A percentile compares a stretch with the other conserved stretches of the same genome.
Evolutionary conservation across 257 asterid species (phyloP).

Genomic region (Linaria vulgaris): DNA sequence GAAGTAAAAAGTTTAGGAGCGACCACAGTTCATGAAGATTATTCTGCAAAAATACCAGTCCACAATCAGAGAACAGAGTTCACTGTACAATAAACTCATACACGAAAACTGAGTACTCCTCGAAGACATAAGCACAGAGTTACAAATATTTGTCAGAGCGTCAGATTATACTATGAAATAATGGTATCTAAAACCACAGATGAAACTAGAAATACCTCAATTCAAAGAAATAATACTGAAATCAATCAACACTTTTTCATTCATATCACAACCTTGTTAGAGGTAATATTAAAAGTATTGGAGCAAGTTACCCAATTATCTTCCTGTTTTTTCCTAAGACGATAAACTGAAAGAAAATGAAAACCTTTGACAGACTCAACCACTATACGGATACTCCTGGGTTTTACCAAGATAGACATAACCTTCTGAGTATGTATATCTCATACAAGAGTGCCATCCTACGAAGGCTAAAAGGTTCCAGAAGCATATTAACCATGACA

Average conservation of each 20-base stretch:
- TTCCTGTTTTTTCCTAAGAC: too few relatives aligned
- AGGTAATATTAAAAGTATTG: background rate
- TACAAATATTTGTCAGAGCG: background rate
- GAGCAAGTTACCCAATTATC: background rate
- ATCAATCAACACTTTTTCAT: slow-evolving; percentile 8
- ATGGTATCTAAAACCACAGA: background rate
- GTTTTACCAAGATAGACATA: background rate
- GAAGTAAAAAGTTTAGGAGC: slow-evolving; percentile 92
- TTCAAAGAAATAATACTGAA: background rate
- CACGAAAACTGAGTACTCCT: slow-evolving; percentile 12
- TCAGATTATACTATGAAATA: background rate
- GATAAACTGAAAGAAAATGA: background rate
- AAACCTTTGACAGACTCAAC: background rate
- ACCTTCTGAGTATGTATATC: background rate
- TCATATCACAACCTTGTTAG: background rate
- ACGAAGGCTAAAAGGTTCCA: slow-evolving; percentile 10
- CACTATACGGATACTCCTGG: background rate
- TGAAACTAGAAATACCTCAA: slow-evolving; percentile 5
- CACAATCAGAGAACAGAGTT: slow-evolving; percentile 21
- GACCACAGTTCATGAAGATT: slow-evolving; percentile 99
- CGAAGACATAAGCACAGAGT: background rate
- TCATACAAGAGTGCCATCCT: background rate
- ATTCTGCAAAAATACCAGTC: slow-evolving; percentile 57
- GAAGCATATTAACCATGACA: background rate
- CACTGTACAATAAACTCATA: slow-evolving; percentile 10